Conservation (phyloP, 1,284 basidiomycete genomes). For the Kalmanozyma brasiliensis region DNA sequence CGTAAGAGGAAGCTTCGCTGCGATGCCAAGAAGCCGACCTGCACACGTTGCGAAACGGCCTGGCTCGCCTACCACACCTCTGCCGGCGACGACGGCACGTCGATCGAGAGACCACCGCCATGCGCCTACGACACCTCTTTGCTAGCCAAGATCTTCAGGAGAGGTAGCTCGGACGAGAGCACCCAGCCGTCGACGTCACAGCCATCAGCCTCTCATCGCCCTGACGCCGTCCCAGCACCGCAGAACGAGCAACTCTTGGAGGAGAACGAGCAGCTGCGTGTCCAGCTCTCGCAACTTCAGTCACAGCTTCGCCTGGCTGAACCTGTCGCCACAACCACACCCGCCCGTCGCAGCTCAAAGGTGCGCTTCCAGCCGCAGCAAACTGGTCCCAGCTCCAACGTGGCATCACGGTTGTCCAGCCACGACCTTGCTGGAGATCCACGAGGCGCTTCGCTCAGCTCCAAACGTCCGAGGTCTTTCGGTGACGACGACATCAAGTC, state of each 20-base stretch:
- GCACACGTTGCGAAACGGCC: conserved; percentile 36
- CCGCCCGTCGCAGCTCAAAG: not conserved
- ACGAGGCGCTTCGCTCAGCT: not conserved
- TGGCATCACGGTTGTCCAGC: conserved; percentile 2
- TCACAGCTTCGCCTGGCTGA: conserved; percentile 1
- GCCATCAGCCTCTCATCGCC: not conserved
- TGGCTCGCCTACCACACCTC: conserved; percentile 28
- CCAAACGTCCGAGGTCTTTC: conserved; percentile 10
- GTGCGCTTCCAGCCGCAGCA: not conserved
- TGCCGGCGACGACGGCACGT: not conserved
- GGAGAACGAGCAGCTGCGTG: conserved; percentile 26
- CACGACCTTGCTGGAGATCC: conserved; percentile 1
- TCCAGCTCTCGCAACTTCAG: conserved; percentile 17
- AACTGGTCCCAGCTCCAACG: not conserved
- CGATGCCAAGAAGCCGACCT: conserved; percentile 39
- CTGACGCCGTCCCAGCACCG: not conserved
- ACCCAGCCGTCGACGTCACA: conserved; percentile 1
- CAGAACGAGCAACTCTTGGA: conserved; percentile 2
- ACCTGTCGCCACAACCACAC: not conserved
- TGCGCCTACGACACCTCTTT: conserved; percentile 41
- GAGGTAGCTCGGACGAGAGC: conserved; percentile 5
- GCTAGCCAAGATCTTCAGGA: conserved; percentile 34
- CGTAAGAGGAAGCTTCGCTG: conserved; percentile 40
- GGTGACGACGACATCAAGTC: not conserved
- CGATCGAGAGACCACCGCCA: conserved; percentile 9